Base-by-base conservation (phyloP, 345 rosid species). In the Eucalyptus erythrocorys region DNA sequence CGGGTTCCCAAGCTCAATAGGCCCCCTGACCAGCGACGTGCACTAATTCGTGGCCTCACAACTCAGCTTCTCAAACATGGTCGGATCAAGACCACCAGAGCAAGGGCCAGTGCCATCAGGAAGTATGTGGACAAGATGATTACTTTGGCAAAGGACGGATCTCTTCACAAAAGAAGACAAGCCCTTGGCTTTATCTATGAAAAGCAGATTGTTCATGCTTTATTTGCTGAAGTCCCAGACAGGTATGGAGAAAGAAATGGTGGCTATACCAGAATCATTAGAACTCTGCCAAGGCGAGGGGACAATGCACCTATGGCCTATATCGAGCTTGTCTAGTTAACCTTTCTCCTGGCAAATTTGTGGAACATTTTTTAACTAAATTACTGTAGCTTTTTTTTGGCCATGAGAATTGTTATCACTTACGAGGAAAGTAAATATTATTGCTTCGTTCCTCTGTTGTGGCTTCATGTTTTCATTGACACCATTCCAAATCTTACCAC, bases 301-400 rank as follows among this genome's bases (percentile, higher is more conserved):
- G 99, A 97, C 89, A 97, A 97, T 93, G 99, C 99, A 17, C 99
- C 99, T 16, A 97, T 97, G 99, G 99, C 99, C 0, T 97, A 93
- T 87, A 95, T 96, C 88, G 99, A 97, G 88, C 99, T 97, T 92
- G 99, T 97, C 55, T 95, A 94, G 94, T 47, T 55, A 87, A 15
- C 57, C 42, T 86, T 86, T 86, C n/a, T 26, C 16, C 87, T 21
- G 57, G 57, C n/a, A 32, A 86, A 26, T 86, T 22, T 86, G 42
- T 51, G 42, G 64, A 17, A 17, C 27, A 10, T 6, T n/a, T 34
- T 42, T 40, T 12, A 51, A 51, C 47, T 11, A 42, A 21, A 55
- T 50, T 6, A 48, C 40, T 85, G 87, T 32, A 50, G 43, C 43
- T 12, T 40, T 34, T 10, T 26, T 86, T 51, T 48, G 87, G 40